Evolutionary conservation across 164 flowering plant species (phyloP), one percentile per base, ranked within the genome.

Genomic region (Dillenia turbinata): DNA sequence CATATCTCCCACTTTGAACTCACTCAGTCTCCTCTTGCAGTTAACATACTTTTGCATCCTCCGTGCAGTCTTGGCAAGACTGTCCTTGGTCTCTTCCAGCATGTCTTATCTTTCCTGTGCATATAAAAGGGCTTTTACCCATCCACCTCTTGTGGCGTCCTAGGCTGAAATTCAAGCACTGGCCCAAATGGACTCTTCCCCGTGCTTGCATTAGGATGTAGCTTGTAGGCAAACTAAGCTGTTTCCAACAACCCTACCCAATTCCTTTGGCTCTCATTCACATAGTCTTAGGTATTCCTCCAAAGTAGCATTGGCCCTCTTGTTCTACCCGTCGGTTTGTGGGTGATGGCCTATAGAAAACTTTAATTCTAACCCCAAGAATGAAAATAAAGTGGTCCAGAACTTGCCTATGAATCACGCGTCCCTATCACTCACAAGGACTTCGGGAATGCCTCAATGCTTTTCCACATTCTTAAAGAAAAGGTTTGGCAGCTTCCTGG

Each of bases 11-110:
- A 40, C 58, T 8, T 67, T 9, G 26, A 54, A 62, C 44, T 57
- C 58, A 15, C 57, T 0, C 2, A 3, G 9, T 11, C 47, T 44
- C 16, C 54, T 10, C 8, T 47, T 19, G 11, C 16, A n/a, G 13
- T 70, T 43, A 2, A 52, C 57, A 17, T 5, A 68, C 14, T 59
- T 63, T 44, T 59, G 63, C 67, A 69, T 69, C 2, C 54, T 2
- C 0, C n/a, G 49, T 2, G 14, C 40, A 1, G 26, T 57, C 9
- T 65, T 60, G 3, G 14, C 44, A 3, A 70, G 13, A 17, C 15
- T 60, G 9, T 65, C 63, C 9, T 16, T 15, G 1, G 52, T 58
- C 44, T 59, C 45, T 0, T 64, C 68, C 0, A 49, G 1, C 12
- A 50, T 12, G 45, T 49, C 64, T 1, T 19, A 13, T 14, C 33